Evolutionary conservation across 129 eudicot genomes (phyloP), one percentile per base, ranked within the genome.

Genomic region (Sambucus nigra): DNA sequence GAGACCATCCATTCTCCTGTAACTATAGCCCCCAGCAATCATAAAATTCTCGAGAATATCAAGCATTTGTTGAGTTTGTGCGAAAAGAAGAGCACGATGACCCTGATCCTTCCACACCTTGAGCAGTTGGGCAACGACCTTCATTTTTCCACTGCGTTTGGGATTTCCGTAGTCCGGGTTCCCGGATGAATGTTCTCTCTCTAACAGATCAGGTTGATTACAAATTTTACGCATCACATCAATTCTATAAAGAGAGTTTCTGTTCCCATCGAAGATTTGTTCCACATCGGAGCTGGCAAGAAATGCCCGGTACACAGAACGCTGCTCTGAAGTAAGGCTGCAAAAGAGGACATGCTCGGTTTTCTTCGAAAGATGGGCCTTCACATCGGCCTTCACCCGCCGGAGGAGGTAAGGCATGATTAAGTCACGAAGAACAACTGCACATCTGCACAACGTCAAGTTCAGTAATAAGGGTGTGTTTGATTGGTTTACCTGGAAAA

Each of bases 201-300:
- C 99, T 9, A 91, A 89, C 49, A 91, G 77, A 75, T 91, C 99
- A 2, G 95, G 99, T 48, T 91, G 99, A 72, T 91, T 91, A 55
- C 99, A 91, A 4, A 91, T 91, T 61, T 91, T 91, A 25, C 99
- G 94, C 99, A 91, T 82, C 32, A 91, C 87, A 60, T 91, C 99
- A 35, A 91, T 91, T 55, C 99, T 95, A 51, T 74, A 91, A 16
- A 91, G 80, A 42, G 99, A 91, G 69, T 91, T 91, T 26, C 84
- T 65, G 61, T 64, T 82, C 39, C 99, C 99, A 33, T 86, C 79
- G 25, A 91, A 86, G 56, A 91, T 91, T 68, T 86, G 86, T 60
- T 91, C 99, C 20, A 91, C 99, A 32, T 91, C 99, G 33, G 99
- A 80, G 73, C 99, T 91, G 27, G 99, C 99, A 26, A 91, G 99